These are phyloP conservation scores for Hortaea werneckii DNA, from an alignment of 2,329 filamentous ascomycete genomes.

Conservation along the genomic window DNA sequence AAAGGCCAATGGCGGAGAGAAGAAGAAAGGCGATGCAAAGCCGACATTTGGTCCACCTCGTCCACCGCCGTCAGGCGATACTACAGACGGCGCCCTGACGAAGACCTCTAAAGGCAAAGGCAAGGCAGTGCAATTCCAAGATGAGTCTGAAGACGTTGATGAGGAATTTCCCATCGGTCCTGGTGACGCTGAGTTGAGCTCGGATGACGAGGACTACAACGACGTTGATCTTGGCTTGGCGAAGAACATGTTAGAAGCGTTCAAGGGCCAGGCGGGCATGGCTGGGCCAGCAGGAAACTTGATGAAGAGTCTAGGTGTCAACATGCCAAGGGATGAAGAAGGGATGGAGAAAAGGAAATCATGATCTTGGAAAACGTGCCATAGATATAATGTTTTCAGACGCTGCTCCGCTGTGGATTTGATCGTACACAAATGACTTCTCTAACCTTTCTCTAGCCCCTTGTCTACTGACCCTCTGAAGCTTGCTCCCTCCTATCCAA, in stretches of 20 bases:
- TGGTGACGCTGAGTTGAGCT: conserved; percentile 26
- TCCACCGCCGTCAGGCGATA: conserved; percentile 15
- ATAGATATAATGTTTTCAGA: too few species aligned
- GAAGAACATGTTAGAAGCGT: conserved; percentile 82
- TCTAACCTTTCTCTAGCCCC: too few species aligned
- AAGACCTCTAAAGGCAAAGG: conserved; percentile 16
- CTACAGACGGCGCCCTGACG: conserved; percentile 2
- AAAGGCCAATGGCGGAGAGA: conserved; percentile 4
- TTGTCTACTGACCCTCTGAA: not conserved
- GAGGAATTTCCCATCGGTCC: conserved; percentile 31
- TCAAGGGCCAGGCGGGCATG: conserved; percentile 80
- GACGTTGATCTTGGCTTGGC: conserved; percentile 79
- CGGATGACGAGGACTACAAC: conserved; percentile 46
- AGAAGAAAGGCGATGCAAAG: conserved; percentile 3
- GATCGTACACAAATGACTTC: too few species aligned
- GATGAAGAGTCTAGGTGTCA: conserved; percentile 74
- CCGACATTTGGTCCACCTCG: conserved; percentile 21
- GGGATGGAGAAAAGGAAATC: conserved; percentile 1
- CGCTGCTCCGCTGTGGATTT: too few species aligned
- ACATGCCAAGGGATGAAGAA: conserved; percentile 64
- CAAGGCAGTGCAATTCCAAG: conserved; percentile 15
- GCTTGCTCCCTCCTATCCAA: conserved; percentile 48
- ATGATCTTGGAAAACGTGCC: too few species aligned
- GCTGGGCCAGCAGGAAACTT: conserved; percentile 81
- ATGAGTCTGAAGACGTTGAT: conserved; percentile 15